Base-by-base conservation (phyloP, 805 yeast species). In the Suhomyces faveliae region DNA sequence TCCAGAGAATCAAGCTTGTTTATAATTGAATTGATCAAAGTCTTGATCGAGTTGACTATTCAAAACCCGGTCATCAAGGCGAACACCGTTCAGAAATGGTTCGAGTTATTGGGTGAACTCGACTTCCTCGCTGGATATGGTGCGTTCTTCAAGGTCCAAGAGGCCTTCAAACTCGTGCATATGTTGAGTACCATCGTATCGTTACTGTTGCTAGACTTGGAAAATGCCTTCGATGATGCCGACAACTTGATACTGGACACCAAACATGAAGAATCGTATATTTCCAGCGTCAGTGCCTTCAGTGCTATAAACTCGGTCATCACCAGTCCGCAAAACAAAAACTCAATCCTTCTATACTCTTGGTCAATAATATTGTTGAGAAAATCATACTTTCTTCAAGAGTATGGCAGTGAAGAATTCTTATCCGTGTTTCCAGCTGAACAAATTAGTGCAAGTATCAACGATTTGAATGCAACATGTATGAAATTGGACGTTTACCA, bases 321-420 rank as follows among this genome's bases (percentile, higher is more conserved):
- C 13, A 46, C 66, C 4, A 58, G 64, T 8, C 57, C 75, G 0
- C 62, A 68, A 15, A 64, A 61, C 10, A 49, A 64, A 2, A 78
- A 79, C 51, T 67, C 87, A 2, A 61, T 85, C 9, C 67, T 83
- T 0, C 61, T 80, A 39, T 85, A 84, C 58, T 76, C 81, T 19
- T 87, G 92, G 92, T 78, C 87, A 24, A 77, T 84, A 11, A 62
- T 83, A 9, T 59, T 83, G 9, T 79, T 80, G 53, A 67, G 84
- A 19, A 81, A 83, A 50, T 70, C 71, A 6, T 67, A 74, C 17
- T 57, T 77, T 2, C 56, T 78, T n/a, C 73, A 73, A 39, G 77
- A 75, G 35, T 58, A 58, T 15, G 66, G 73, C 23, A 13, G 35
- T 8, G 38, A 17, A 24, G 15, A 27, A 40, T 39, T 39, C n/a